phyloP scores from a whole-genome alignment of 345 rosid species.

The Capsella bursapastoris region DNA sequence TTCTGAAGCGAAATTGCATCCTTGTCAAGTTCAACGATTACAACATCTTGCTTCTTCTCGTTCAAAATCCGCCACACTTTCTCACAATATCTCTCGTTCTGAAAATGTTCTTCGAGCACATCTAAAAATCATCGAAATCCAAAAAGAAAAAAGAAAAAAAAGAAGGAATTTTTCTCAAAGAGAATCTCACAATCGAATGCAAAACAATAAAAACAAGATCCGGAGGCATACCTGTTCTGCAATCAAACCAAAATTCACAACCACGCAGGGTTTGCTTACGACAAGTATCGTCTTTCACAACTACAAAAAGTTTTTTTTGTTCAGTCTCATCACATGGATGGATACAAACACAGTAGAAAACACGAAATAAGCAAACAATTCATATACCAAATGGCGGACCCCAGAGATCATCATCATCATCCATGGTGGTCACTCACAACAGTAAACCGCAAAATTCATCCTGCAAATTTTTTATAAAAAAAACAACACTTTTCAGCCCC shows the following conservation, averaged over 20 bases:
- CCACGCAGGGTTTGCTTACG: constrained; percentile 44
- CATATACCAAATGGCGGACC: constrained; percentile 50
- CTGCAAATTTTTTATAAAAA: background rate
- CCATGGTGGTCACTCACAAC: constrained; percentile 44
- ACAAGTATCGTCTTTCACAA: constrained; percentile 45
- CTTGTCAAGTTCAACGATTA: constrained; percentile 58
- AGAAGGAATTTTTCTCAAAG: background rate
- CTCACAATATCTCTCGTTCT: constrained; percentile 62
- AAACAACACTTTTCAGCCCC: background rate
- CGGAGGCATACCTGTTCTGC: constrained; percentile 52
- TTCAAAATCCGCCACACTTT: constrained; percentile 60
- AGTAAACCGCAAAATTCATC: constrained; percentile 34
- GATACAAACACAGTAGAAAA: no score
- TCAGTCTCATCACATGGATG: no score
- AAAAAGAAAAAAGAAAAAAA: background rate
- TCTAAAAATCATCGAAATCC: constrained; percentile 45
- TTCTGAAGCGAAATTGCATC: constrained; percentile 49
- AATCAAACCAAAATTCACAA: constrained; percentile 53
- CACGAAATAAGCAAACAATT: no score
- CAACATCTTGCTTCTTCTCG: constrained; percentile 56
- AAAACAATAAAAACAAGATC: background rate
- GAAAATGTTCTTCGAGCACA: constrained; percentile 58
- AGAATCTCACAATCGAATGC: background rate
- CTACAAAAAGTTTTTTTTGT: constrained; percentile 5
- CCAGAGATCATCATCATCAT: constrained; percentile 60